These are phyloP conservation scores for Leptomonas seymouri DNA, from an alignment of 208 protist species.

Conservation along the genomic window DNA sequence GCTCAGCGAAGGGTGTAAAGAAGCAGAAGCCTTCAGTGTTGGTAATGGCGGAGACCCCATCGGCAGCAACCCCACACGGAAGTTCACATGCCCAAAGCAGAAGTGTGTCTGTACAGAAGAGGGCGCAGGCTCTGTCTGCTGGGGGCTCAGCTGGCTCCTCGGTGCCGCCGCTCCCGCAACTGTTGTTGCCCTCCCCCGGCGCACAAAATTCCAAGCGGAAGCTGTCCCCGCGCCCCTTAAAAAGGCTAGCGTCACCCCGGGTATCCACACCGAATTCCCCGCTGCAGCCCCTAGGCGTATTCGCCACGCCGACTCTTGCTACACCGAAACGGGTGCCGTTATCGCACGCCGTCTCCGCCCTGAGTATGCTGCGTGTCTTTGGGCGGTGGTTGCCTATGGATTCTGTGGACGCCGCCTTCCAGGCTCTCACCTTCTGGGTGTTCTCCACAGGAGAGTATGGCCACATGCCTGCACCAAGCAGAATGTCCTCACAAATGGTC, in stretches of 20 bases:
- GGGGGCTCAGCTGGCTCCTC: no score
- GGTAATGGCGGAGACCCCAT: neutral
- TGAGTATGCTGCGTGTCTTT: constrained; percentile 33
- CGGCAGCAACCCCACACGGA: neutral
- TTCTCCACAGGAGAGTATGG: constrained; percentile 67
- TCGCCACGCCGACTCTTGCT: constrained; percentile 3
- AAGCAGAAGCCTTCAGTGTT: constrained; percentile 1
- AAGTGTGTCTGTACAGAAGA: no score
- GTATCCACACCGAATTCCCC: neutral
- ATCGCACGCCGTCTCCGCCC: neutral
- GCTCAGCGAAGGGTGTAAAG: neutral
- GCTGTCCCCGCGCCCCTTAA: neutral
- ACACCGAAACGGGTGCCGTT: constrained; percentile 6
- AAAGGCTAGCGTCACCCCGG: neutral
- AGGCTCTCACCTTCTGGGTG: constrained; percentile 74
- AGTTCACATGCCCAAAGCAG: no score
- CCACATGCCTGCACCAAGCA: constrained; percentile 47
- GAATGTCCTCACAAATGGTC: constrained; percentile 20
- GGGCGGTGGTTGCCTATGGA: constrained; percentile 42
- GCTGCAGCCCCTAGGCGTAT: neutral
- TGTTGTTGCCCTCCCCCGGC: neutral
- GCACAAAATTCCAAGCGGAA: neutral
- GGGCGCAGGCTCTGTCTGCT: no score
- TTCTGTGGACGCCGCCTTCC: constrained; percentile 55
- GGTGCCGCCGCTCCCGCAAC: neutral